Evolutionary conservation across 208 protist genomes (phyloP).

Genomic region (Kentomonas sorsogonicus): DNA sequence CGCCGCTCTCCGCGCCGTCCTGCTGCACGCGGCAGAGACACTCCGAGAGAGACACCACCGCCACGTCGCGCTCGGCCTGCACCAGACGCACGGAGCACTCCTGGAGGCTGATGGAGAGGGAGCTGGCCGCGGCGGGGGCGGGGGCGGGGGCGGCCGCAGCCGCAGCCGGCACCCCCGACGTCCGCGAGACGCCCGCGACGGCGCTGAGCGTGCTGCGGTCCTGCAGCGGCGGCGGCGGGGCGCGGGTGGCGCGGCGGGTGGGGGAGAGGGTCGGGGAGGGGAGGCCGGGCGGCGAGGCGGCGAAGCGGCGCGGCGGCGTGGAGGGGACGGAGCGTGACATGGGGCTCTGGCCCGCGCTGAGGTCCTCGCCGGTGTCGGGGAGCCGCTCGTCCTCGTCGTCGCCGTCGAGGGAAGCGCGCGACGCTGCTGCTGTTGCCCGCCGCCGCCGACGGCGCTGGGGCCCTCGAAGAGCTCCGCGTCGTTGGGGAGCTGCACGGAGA

Average conservation of each 20-base stretch:
- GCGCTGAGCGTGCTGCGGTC: not conserved
- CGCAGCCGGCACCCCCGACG: not conserved
- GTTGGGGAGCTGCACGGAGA: conserved; percentile 55
- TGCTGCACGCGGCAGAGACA: conserved; percentile 34
- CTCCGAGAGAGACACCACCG: conserved; percentile 29
- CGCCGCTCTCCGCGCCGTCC: conserved; percentile 32
- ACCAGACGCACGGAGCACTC: conserved; percentile 36
- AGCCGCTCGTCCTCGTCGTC: not conserved
- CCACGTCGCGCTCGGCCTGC: conserved; percentile 37
- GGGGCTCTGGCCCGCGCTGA: not conserved
- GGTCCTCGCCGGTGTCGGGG: not conserved
- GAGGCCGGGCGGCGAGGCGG: no score
- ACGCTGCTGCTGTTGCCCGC: not conserved
- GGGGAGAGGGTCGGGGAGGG: not conserved
- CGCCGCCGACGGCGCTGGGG: not conserved
- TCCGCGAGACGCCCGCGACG: no score
- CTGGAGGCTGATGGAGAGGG: not conserved
- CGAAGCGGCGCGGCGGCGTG: not conserved
- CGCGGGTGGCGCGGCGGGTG: not conserved
- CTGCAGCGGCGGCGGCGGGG: not conserved
- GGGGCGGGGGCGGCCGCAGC: not conserved
- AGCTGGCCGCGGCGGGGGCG: not conserved
- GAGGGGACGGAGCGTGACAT: no score
- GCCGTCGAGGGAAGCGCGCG: not conserved
- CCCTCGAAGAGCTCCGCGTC: not conserved